phyloP scores from a whole-genome alignment of 2,329 filamentous ascomycete genomes.

The Sphaceloma murrayae region DNA sequence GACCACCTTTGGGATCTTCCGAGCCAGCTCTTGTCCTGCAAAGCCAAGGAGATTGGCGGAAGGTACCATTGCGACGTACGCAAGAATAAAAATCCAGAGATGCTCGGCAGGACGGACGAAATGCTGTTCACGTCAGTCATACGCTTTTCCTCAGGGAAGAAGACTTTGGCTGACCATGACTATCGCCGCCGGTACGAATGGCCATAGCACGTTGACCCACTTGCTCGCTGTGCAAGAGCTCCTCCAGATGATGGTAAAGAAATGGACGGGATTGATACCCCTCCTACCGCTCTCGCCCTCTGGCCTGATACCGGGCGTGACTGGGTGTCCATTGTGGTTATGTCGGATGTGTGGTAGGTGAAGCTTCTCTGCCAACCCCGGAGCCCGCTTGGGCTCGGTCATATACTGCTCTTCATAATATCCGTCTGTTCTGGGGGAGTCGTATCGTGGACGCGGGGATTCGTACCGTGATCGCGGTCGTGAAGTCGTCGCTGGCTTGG shows the following conservation, averaged over 20 bases:
- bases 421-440: constrained; percentile 7
- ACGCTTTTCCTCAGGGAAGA: constrained; percentile 31
- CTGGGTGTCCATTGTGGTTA: constrained; percentile 38
- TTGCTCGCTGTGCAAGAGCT: constrained; percentile 39
- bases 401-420: constrained; percentile 10
- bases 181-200: constrained; percentile 40
- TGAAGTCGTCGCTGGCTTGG: neutral
- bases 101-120: constrained; percentile 35
- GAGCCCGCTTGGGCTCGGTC: constrained; percentile 9
- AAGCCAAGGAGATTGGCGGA: constrained; percentile 46
- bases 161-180: constrained; percentile 34
- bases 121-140: constrained; percentile 21
- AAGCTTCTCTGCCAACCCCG: constrained; percentile 7
- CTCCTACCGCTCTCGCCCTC: constrained; percentile 41
- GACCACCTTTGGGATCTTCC: constrained; percentile 64
- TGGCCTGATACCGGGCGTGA: constrained; percentile 35
- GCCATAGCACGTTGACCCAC: constrained; percentile 43
- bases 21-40: constrained; percentile 59
- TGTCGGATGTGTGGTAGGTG: constrained; percentile 18
- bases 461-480: constrained; percentile 2
- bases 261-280: constrained; percentile 37
- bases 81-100: constrained; percentile 39
- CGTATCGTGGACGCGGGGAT: constrained; percentile 4
- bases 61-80: constrained; percentile 44
- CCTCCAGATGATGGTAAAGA: constrained; percentile 36